A percentile compares a stretch with the other conserved stretches of the same genome.
Conservation (phyloP, 2,329 filamentous ascomycete species). For the Neurospora sp. region DNA sequence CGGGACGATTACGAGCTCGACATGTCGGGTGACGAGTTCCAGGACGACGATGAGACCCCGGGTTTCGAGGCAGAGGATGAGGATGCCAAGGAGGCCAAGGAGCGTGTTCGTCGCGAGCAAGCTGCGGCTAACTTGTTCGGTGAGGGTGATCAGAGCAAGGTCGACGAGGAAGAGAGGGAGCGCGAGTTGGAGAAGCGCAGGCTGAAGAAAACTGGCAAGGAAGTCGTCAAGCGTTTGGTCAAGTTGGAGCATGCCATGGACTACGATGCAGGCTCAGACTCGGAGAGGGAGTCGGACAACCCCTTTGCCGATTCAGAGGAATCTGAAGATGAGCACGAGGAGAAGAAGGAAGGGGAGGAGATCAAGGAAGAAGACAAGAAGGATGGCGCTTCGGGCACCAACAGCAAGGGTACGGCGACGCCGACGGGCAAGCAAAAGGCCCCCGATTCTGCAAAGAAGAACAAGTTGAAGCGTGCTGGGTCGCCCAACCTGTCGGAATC, state of each 20-base stretch:
- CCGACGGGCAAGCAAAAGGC: slow-evolving; percentile 38
- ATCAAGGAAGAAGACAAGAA: slow-evolving; percentile 50
- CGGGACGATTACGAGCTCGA: slow-evolving; percentile 63
- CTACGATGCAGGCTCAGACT: slow-evolving; percentile 71
- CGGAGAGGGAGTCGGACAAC: slow-evolving; percentile 27
- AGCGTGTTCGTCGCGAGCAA: slow-evolving; percentile 68
- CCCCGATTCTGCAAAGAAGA: slow-evolving; percentile 41
- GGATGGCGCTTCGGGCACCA: slow-evolving; percentile 42
- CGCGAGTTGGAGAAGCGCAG: slow-evolving; percentile 58
- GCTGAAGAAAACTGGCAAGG: slow-evolving; percentile 63
- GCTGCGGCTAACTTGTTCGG: slow-evolving; percentile 80
- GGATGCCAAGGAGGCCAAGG: slow-evolving; percentile 61
- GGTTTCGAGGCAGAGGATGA: slow-evolving; percentile 74
- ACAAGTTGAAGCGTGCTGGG: slow-evolving; percentile 70
- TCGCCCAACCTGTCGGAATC: slow-evolving; percentile 85
- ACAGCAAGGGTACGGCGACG: slow-evolving; percentile 59
- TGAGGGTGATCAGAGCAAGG: slow-evolving; percentile 56
- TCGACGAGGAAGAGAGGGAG: slow-evolving; percentile 65
- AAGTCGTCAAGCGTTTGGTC: slow-evolving; percentile 68
- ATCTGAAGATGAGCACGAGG: slow-evolving; percentile 41
- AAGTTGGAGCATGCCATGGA: slow-evolving; percentile 81
- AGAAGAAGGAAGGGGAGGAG: slow-evolving; percentile 55
- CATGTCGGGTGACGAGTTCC: slow-evolving; percentile 65
- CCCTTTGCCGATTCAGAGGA: slow-evolving; percentile 39
- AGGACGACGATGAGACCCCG: slow-evolving; percentile 76